phyloP scores from a whole-genome alignment of 345 rosid species.

The Citropsis articulata region DNA sequence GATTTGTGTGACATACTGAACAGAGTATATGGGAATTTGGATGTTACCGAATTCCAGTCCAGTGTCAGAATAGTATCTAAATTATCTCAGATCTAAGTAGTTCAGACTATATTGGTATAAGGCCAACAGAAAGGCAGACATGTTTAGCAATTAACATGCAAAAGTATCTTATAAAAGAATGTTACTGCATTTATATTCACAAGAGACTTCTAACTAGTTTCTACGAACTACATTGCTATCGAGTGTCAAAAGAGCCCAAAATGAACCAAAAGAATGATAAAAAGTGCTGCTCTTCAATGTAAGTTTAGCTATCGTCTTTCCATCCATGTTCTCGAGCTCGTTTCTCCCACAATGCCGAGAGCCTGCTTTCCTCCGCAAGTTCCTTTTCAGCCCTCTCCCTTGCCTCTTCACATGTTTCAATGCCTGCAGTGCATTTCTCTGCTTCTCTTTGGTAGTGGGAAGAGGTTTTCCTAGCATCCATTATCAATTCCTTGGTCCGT shows the following conservation, averaged over 20 bases:
- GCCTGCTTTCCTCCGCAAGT: conserved; percentile 31
- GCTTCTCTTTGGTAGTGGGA: conserved; percentile 40
- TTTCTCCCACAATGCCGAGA: conserved; percentile 37
- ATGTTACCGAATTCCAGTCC: background rate
- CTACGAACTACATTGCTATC: background rate
- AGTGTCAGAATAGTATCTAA: background rate
- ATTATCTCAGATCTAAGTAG: background rate
- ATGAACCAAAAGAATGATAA: background rate
- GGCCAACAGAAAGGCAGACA: background rate
- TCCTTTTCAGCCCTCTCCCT: conserved; percentile 40
- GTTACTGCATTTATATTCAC: background rate
- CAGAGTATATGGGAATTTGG: background rate
- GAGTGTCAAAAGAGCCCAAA: background rate
- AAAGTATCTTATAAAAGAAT: background rate
- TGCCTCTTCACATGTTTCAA: conserved; percentile 37
- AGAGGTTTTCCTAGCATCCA: conserved; percentile 18
- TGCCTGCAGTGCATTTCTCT: conserved; percentile 38
- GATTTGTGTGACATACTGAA: background rate
- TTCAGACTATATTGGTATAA: background rate
- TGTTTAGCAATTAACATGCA: background rate
- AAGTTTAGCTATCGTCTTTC: conserved; percentile 8
- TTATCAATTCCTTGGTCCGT: conserved; percentile 17
- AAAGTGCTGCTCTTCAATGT: background rate
- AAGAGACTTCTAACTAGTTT: background rate
- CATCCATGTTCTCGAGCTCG: conserved; percentile 40